These are phyloP conservation scores for Oryza glaberrima DNA, from an alignment of 176 grass and related monocot genomes.

Conservation along the genomic window DNA sequence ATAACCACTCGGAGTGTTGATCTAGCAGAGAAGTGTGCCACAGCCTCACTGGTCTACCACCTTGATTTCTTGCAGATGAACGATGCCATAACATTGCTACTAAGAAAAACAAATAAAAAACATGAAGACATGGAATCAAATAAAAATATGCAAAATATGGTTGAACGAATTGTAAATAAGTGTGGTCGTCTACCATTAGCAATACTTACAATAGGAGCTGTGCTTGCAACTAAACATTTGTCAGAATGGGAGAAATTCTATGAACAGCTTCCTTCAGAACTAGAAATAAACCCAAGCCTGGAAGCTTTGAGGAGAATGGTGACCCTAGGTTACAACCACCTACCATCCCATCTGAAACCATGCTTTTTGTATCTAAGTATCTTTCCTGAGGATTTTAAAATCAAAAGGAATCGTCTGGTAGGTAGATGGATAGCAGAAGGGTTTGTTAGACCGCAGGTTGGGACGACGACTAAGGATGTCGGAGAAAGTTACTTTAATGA, in stretches of 20 bases:
- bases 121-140: not conserved
- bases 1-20: not conserved
- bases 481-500: not conserved
- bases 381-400: not conserved
- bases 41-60: not conserved
- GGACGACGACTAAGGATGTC: not conserved
- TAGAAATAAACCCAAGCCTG: not conserved
- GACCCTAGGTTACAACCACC: not conserved
- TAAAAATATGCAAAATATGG: not conserved
- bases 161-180: not conserved
- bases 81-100: not conserved
- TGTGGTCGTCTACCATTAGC: not conserved
- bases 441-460: not conserved
- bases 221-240: too few relatives aligned
- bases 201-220: not conserved
- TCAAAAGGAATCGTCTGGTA: not conserved
- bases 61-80: not conserved
- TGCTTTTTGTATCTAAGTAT: not conserved
- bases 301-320: not conserved
- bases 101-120: not conserved
- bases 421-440: conserved; percentile 3
- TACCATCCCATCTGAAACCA: not conserved
- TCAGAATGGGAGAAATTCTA: too few relatives aligned
- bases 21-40: not conserved
- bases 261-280: not conserved